Base-by-base conservation (phyloP, 768 basidiomycete species). In the Auricularia sp. region DNA sequence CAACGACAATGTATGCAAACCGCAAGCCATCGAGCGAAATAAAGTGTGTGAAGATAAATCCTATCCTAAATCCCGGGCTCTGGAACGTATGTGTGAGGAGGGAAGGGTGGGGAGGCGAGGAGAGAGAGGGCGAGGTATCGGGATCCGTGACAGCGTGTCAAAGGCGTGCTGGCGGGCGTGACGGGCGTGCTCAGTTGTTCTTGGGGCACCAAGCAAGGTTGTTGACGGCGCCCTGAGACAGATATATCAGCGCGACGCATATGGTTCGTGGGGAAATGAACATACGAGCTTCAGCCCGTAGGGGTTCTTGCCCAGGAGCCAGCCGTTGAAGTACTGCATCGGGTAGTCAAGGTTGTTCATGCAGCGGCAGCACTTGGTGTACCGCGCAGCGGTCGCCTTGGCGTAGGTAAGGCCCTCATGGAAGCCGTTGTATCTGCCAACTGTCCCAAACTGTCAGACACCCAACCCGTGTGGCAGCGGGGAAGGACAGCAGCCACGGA, bases 271-370 rank as follows among this genome's bases (percentile, higher is more conserved):
- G 47, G 6, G 3, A 21, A 14, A 6, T 18, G 21, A 51, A 51
- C 47, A 18, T 18, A 51, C 47, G 3, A 51, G 47, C 47, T 51
- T 51, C 18, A 51, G 7, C 47, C 21, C 21, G 56, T 59, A 59
- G 23, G 56, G 29, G 56, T 59, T 35, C 56, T 59, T 59, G 56
- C 34, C 34, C 6, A 33, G 56, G 8, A 59, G 56, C 56, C 56
- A 59, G 56, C 56, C 56, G 56, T 59, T 59, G 56, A 59, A 59
- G 56, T 33, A 59, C 56, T 59, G 29, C 56, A 59, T 59, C 56
- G 47, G 47, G 21, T 51, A 51, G 47, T 51, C 47, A 10, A 51
- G 47, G 47, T 51, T 51, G 47, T 51, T 51, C 47, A 51, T 51
- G 47, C 47, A 51, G 47, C 47, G 47, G 47, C 47, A 51, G 47